A percentile compares a stretch with the other conserved stretches of the same genome.
Conservation (phyloP, 2,329 filamentous ascomycete genomes). For the Trichoderma polysporum region DNA sequence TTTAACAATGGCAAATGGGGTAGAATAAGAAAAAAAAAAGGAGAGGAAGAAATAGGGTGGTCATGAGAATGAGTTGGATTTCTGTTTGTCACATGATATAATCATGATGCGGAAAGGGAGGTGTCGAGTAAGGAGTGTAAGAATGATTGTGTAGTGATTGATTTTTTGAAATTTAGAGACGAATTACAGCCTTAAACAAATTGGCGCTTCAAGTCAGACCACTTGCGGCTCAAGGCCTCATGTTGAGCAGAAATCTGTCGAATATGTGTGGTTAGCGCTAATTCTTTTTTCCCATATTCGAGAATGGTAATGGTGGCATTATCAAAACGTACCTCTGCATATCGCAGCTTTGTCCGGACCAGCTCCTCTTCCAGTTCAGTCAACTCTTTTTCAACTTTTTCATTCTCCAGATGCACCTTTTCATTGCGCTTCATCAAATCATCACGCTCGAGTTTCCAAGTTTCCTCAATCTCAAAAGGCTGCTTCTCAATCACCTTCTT, state of each 20-base stretch:
- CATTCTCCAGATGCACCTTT: constrained; percentile 92
- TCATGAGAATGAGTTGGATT: background rate
- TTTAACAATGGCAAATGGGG: background rate
- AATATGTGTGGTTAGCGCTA: background rate
- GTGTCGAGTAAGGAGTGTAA: constrained; percentile 2
- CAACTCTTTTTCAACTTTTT: constrained; percentile 83
- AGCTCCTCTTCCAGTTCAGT: constrained; percentile 88
- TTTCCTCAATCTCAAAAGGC: constrained; percentile 80
- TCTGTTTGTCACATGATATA: background rate
- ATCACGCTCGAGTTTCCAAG: constrained; percentile 82
- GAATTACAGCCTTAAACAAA: constrained; percentile 41
- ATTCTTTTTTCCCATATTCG: constrained; percentile 23
- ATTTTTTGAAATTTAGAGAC: background rate
- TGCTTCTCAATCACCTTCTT: constrained; percentile 86
- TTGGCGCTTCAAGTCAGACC: constrained; percentile 68
- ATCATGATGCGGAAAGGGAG: constrained; percentile 8
- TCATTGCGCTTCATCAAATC: constrained; percentile 88
- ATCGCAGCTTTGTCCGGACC: constrained; percentile 90
- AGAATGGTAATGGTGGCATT: background rate
- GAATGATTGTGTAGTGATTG: background rate
- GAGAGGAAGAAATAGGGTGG: background rate
- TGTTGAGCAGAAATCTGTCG: constrained; percentile 67
- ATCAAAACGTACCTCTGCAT: constrained; percentile 75
- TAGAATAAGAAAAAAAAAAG: background rate
- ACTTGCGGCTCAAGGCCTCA: constrained; percentile 72